Conservation (phyloP, 306 rosid genomes). For the Echinosophora koreensis region DNA sequence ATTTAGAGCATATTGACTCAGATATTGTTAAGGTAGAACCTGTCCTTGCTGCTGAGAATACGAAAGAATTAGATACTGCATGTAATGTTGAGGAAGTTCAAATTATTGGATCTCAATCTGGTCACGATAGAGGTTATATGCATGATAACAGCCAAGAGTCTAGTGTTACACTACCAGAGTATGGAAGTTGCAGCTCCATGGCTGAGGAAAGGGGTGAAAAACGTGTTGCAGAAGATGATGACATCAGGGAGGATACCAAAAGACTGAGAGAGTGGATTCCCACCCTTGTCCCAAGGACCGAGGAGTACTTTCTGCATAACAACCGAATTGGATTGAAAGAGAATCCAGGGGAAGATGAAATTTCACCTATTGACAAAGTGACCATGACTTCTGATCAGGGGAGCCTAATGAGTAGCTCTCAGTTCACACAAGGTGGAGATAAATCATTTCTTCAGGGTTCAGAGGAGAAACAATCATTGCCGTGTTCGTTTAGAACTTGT, state of each 20-base stretch:
- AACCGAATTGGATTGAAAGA: slow-evolving; percentile 61
- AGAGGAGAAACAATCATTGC: slow-evolving; percentile 73
- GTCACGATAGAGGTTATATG: slow-evolving; percentile 54
- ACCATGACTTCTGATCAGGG: slow-evolving; percentile 56
- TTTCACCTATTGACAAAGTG: slow-evolving; percentile 51
- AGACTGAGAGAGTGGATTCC: slow-evolving; percentile 73
- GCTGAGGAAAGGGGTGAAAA: slow-evolving; percentile 74
- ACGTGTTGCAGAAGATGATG: slow-evolving; percentile 63
- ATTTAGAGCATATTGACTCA: slow-evolving; percentile 53
- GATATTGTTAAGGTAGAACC: slow-evolving; percentile 55
- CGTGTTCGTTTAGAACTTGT: slow-evolving; percentile 86
- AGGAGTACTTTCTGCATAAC: slow-evolving; percentile 59
- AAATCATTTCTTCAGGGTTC: slow-evolving; percentile 62
- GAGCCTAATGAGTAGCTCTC: slow-evolving; percentile 56
- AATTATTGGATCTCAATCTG: slow-evolving; percentile 55
- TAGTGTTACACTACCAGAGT: slow-evolving; percentile 47
- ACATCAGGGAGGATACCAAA: slow-evolving; percentile 64
- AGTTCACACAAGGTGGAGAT: slow-evolving; percentile 58
- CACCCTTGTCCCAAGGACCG: slow-evolving; percentile 56
- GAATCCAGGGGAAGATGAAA: slow-evolving; percentile 53
- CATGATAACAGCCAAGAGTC: slow-evolving; percentile 55
- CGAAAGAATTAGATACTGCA: slow-evolving; percentile 55
- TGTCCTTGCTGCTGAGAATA: slow-evolving; percentile 49
- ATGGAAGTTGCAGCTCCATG: slow-evolving; percentile 56
- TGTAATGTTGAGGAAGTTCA: slow-evolving; percentile 54